These are phyloP conservation scores for Botrytis medusae DNA, from an alignment of 2,329 filamentous ascomycete genomes.

Conservation along the genomic window DNA sequence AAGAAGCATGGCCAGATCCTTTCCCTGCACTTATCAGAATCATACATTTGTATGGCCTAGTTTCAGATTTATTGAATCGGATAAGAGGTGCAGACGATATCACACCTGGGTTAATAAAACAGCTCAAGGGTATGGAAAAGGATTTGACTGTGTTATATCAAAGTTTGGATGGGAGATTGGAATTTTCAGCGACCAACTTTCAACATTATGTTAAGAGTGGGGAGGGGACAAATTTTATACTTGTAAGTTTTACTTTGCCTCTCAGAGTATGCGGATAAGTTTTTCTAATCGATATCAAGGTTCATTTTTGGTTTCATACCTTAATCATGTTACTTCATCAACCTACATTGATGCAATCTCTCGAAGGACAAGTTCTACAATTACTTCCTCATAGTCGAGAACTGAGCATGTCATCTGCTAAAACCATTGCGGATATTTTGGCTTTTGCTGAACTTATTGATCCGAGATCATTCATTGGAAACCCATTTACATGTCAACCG, in stretches of 20 bases:
- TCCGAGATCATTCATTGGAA: slow-evolving; percentile 80
- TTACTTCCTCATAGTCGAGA: slow-evolving; percentile 79
- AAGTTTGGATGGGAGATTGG: slow-evolving; percentile 68
- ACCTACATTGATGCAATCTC: slow-evolving; percentile 77
- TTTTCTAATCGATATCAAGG: slow-evolving; percentile 73
- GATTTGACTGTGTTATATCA: slow-evolving; percentile 74
- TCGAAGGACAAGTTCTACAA: slow-evolving; percentile 67
- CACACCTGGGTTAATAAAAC: slow-evolving; percentile 69
- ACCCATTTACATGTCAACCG: slow-evolving; percentile 85
- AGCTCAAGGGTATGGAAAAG: slow-evolving; percentile 74
- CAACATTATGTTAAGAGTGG: slow-evolving; percentile 78
- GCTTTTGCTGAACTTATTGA: slow-evolving; percentile 85
- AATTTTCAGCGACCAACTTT: slow-evolving; percentile 85
- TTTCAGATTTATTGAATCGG: slow-evolving; percentile 81
- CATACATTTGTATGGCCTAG: slow-evolving; percentile 80
- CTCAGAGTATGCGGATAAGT: slow-evolving; percentile 45
- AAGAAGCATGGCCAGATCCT: slow-evolving; percentile 66
- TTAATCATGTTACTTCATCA: slow-evolving; percentile 83
- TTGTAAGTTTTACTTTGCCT: slow-evolving; percentile 59
- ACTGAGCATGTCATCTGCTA: slow-evolving; percentile 56
- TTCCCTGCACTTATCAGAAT: slow-evolving; percentile 81
- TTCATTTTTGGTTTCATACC: slow-evolving; percentile 83
- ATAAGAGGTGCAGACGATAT: slow-evolving; percentile 73
- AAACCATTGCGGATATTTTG: slow-evolving; percentile 86
- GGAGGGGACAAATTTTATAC: slow-evolving; percentile 82